Percentiles rank a stretch among this genome's conserved stretches.
Evolutionary conservation across 495 filamentous ascomycete genomes (phyloP).

Genomic region (Penicillium ucsense): DNA sequence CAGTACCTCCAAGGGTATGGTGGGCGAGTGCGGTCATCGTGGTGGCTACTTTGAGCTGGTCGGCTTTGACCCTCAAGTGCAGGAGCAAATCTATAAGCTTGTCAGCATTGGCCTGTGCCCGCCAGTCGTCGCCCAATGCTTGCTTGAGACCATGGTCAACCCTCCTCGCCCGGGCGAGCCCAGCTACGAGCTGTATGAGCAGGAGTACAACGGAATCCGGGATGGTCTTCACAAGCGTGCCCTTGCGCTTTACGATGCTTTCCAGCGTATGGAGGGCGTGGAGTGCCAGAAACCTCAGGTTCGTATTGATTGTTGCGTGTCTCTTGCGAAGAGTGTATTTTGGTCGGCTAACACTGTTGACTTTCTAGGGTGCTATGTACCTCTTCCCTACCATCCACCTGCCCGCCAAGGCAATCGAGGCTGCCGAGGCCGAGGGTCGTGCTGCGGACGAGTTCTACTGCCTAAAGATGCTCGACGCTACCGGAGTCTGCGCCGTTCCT

Average conservation of each 20-base stretch:
- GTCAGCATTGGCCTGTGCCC: conserved; percentile 92
- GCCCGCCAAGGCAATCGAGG: conserved; percentile 60
- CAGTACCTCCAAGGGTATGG: conserved; percentile 91
- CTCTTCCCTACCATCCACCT: conserved; percentile 90
- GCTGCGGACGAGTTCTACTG: conserved; percentile 90
- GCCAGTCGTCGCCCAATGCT: conserved; percentile 88
- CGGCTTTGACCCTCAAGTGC: conserved; percentile 76
- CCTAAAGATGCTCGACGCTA: conserved; percentile 79
- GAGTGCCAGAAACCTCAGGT: conserved; percentile 71
- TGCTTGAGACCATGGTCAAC: conserved; percentile 96
- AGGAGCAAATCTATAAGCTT: conserved; percentile 95
- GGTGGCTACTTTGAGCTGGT: conserved; percentile 95
- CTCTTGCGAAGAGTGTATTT: no score
- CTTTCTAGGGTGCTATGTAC: conserved; percentile 80
- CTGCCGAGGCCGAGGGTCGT: conserved; percentile 63
- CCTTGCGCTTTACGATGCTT: conserved; percentile 75
- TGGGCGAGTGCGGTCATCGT: conserved; percentile 94
- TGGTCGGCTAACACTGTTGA: conserved; percentile 1
- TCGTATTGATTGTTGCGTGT: conserved; percentile 5
- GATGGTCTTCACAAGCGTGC: conserved; percentile 68
- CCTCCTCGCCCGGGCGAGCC: conserved; percentile 74
- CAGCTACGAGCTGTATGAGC: conserved; percentile 68
- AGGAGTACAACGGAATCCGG: conserved; percentile 76
- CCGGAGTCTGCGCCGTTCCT: conserved; percentile 90
- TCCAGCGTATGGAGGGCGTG: conserved; percentile 91